phyloP scores from a whole-genome alignment of 2,329 filamentous ascomycete species.

The Domatiomyces catenatus region DNA sequence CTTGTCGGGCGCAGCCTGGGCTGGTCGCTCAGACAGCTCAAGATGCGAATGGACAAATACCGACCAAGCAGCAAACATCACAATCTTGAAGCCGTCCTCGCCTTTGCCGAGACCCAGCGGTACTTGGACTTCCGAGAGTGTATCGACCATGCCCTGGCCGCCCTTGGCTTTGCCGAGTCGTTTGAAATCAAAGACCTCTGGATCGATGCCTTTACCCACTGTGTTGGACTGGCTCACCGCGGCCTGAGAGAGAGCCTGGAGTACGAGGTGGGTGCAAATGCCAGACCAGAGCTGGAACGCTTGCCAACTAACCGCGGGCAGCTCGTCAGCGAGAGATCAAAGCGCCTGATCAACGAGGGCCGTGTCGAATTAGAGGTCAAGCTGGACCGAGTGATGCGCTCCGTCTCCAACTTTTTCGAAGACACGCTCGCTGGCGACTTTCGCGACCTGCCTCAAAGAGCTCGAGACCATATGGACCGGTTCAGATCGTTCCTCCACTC shows the following conservation, averaged over 20 bases:
- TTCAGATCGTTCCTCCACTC: slow-evolving; percentile 55
- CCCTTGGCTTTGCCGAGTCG: slow-evolving; percentile 52
- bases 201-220: slow-evolving; percentile 60
- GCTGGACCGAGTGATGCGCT: slow-evolving; percentile 41
- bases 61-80: slow-evolving; percentile 36
- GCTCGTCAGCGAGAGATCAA: slow-evolving; percentile 36
- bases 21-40: slow-evolving; percentile 45
- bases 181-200: slow-evolving; percentile 51
- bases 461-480: slow-evolving; percentile 52
- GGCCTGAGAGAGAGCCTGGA: slow-evolving; percentile 13
- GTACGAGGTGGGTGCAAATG: slow-evolving; percentile 10
- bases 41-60: slow-evolving; percentile 50
- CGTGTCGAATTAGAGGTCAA: slow-evolving; percentile 50
- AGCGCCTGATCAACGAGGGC: slow-evolving; percentile 48
- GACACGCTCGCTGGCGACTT: slow-evolving; percentile 53
- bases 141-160: slow-evolving; percentile 52
- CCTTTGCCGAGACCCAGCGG: slow-evolving; percentile 53
- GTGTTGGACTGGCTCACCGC: slow-evolving; percentile 49
- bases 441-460: slow-evolving; percentile 47
- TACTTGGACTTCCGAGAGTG: slow-evolving; percentile 53
- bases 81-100: slow-evolving; percentile 46
- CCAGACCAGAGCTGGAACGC: neutral
- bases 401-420: slow-evolving; percentile 53
- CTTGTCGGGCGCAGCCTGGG: slow-evolving; percentile 38
- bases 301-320: slow-evolving; percentile 8